Base-by-base conservation (phyloP, 1,284 basidiomycete genomes). In the Leccinum ponderosum region DNA sequence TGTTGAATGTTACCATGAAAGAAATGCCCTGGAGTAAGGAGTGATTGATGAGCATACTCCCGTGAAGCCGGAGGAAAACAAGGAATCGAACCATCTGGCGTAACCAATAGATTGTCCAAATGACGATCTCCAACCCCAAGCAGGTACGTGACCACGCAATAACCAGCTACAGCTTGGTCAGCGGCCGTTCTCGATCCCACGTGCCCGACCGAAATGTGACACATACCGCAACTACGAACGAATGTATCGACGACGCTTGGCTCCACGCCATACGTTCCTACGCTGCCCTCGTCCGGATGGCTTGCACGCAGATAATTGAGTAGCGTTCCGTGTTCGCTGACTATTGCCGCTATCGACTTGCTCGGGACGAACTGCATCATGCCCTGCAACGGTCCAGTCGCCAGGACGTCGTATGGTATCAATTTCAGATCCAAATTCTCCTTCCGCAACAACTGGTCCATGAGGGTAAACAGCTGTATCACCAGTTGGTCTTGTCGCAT, bases 101-200 rank as follows among this genome's bases (percentile, higher is more conserved):
- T 84, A 12, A 99, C 80, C 61, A 99, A 85, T 2, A 99, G 79
- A 73, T 99, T 99, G 75, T 99, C 97, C 22, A 99, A 77, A 79
- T 99, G 97, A 1, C 97, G 88, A 77, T 99, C 97, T 3, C 97
- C 97, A 0, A 99, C 97, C 4, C 97, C 97, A 15, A 99, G 84
- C 1, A 99, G 78, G 72, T 98, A 99, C 0, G 97, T 99, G 29
- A 99, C 89, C 11, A 99, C 97, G 66, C 96, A 99, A 75, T 99
- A 99, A 0, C 97, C 97, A 59, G 97, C 96, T 98, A 70, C 2
- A 59, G 52, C 63, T 56, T 59, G 64, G 58, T 60, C 63, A 64
- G 27, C 27, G 22, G 48, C 57, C 53, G 52, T 57, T 27, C 53
- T 37, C 53, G 42, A 15, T 47, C 29, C 62, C n/a, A 37, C n/a